Conservation (phyloP, 169 alveolate species). For the Cryptosporidium bovis region DNA sequence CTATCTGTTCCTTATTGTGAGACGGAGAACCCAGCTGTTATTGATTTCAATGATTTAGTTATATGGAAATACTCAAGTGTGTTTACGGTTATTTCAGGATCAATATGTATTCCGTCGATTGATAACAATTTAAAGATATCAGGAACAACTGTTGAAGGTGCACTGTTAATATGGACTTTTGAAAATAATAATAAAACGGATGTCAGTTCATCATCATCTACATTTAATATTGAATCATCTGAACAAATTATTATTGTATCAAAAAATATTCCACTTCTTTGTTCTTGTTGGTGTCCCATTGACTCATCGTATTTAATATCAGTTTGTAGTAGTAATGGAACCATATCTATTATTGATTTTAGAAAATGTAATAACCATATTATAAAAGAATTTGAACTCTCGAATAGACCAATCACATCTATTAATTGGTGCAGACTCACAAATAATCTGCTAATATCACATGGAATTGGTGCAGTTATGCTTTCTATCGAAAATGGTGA, state of each 20-base stretch:
- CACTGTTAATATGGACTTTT: slow-evolving; percentile 43
- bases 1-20: slow-evolving; percentile 23
- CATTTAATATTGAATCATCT: slow-evolving; percentile 16
- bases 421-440: slow-evolving; percentile 60
- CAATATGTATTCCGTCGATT: slow-evolving; percentile 26
- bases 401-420: slow-evolving; percentile 64
- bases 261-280: slow-evolving; percentile 34
- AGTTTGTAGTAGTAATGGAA: slow-evolving; percentile 39
- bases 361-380: slow-evolving; percentile 36
- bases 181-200: neutral
- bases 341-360: slow-evolving; percentile 46
- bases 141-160: slow-evolving; percentile 62
- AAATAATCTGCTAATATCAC: slow-evolving; percentile 36
- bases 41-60: neutral
- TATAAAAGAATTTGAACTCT: slow-evolving; percentile 43
- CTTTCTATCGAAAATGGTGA: slow-evolving; percentile 54
- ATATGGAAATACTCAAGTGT: slow-evolving; percentile 29
- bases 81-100: slow-evolving; percentile 33
- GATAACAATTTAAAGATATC: slow-evolving; percentile 17
- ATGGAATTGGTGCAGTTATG: slow-evolving; percentile 64
- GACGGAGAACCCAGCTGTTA: neutral
- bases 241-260: slow-evolving; percentile 45
- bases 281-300: slow-evolving; percentile 69
- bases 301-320: slow-evolving; percentile 13
- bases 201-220: neutral